phyloP scores from a whole-genome alignment of 2,329 filamentous ascomycete genomes.

The Diaporthe ilicicola region DNA sequence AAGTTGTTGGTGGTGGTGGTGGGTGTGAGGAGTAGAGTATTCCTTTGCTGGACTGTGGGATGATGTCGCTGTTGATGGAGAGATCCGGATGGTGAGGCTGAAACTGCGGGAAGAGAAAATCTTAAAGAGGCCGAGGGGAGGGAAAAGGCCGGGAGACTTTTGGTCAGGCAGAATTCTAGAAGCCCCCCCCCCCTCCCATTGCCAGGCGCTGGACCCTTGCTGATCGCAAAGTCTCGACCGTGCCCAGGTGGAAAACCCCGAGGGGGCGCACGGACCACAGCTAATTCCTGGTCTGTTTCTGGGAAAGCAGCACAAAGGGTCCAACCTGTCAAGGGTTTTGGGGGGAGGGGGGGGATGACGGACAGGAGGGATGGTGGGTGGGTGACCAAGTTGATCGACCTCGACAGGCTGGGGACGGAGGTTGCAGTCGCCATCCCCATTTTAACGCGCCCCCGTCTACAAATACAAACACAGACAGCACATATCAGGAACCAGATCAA shows the following conservation, averaged over 20 bases:
- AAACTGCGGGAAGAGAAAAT: neutral
- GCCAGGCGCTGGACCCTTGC: neutral
- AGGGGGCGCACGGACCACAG: constrained; percentile 25
- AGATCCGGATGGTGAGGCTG: neutral
- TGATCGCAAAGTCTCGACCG: constrained; percentile 21
- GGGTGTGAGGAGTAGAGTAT: neutral
- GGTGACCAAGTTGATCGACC: neutral
- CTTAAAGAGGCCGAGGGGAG: neutral
- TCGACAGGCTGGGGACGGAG: no score
- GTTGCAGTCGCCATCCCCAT: no score
- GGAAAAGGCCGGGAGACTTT: neutral
- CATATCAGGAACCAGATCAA: neutral
- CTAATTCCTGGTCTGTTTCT: neutral
- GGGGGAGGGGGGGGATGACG: neutral
- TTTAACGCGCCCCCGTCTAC: no score
- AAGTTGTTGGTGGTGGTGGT: neutral
- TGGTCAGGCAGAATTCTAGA: constrained; percentile 27
- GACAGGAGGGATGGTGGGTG: no score
- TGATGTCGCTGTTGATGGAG: neutral
- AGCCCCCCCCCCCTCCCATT: neutral
- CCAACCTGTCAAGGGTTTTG: constrained; percentile 9
- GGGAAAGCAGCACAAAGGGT: neutral
- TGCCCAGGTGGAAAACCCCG: neutral
- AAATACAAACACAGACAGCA: no score
- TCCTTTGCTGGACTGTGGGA: neutral